Percentiles rank a stretch among this genome's conserved stretches.
phyloP scores from a whole-genome alignment of 116 monocot genomes.

The Thalassia testudinum region DNA sequence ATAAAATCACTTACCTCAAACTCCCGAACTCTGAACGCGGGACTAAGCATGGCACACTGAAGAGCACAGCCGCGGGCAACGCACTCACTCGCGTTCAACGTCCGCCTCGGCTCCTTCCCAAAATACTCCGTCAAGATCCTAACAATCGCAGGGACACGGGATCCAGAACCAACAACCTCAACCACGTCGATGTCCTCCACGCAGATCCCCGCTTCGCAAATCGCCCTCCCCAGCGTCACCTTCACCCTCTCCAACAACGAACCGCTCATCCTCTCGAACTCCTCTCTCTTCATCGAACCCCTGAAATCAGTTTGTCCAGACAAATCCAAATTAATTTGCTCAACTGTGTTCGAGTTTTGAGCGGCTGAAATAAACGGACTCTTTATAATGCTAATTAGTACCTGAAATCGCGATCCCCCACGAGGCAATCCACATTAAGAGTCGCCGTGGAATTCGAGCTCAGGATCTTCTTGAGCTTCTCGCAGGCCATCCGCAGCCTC shows the following conservation, averaged over 20 bases:
- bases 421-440: slow-evolving; percentile 60
- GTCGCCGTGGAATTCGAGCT: slow-evolving; percentile 82
- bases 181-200: slow-evolving; percentile 44
- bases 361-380: no score
- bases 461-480: slow-evolving; percentile 82
- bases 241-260: slow-evolving; percentile 57
- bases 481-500: slow-evolving; percentile 51
- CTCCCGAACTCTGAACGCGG: slow-evolving; percentile 82
- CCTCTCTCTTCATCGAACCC: slow-evolving; percentile 62
- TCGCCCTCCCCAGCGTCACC: slow-evolving; percentile 45
- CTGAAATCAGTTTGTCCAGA: slow-evolving; percentile 10
- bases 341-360: no score
- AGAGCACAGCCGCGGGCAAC: slow-evolving; percentile 83
- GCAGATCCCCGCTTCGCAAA: slow-evolving; percentile 29
- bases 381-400: no score
- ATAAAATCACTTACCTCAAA: no score
- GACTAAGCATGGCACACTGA: slow-evolving; percentile 83
- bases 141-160: slow-evolving; percentile 61
- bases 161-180: slow-evolving; percentile 87
- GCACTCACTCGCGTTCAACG: slow-evolving; percentile 93
- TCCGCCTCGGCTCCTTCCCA: slow-evolving; percentile 73
- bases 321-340: no score
- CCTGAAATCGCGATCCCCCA: slow-evolving; percentile 92
- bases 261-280: slow-evolving; percentile 56
- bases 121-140: slow-evolving; percentile 68